A percentile compares a stretch with the other conserved stretches of the same genome.
Conservation (phyloP, 164 flowering plant genomes). For the Tetracentron sinense region DNA sequence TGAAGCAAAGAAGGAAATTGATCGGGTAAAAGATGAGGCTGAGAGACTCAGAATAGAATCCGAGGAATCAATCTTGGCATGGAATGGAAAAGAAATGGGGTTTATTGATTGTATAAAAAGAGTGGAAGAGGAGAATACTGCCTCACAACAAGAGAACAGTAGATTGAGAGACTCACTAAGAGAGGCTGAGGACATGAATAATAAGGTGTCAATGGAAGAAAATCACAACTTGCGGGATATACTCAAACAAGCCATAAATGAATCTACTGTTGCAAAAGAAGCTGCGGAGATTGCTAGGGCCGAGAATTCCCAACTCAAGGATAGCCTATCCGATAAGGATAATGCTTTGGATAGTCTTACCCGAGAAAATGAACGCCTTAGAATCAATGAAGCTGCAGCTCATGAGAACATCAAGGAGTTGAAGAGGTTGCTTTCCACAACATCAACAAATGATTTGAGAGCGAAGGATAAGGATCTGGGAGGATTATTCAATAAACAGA, state of each 20-base stretch:
- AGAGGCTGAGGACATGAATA: slow-evolving; percentile 35
- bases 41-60: slow-evolving; percentile 70
- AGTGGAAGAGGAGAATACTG: slow-evolving; percentile 58
- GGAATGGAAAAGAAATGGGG: slow-evolving; percentile 67
- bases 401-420: slow-evolving; percentile 50
- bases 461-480: slow-evolving; percentile 20
- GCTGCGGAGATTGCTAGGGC: slow-evolving; percentile 66
- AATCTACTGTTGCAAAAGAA: slow-evolving; percentile 74
- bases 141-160: slow-evolving; percentile 36
- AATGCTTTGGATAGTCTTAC: slow-evolving; percentile 33
- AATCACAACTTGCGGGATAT: slow-evolving; percentile 62
- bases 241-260: slow-evolving; percentile 80
- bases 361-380: slow-evolving; percentile 47
- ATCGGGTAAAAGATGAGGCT: slow-evolving; percentile 32
- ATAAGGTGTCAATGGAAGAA: slow-evolving; percentile 50
- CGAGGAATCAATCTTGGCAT: slow-evolving; percentile 63
- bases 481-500: slow-evolving; percentile 11
- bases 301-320: slow-evolving; percentile 73
- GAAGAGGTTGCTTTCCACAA: slow-evolving; percentile 33
- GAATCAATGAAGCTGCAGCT: slow-evolving; percentile 45
- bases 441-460: slow-evolving; percentile 18
- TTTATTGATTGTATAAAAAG: slow-evolving; percentile 63
- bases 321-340: slow-evolving; percentile 55
- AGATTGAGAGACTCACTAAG: slow-evolving; percentile 32
- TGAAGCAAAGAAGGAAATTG: slow-evolving; percentile 53